Base-by-base conservation (phyloP, 768 basidiomycete genomes). In the Suillus luteus region DNA sequence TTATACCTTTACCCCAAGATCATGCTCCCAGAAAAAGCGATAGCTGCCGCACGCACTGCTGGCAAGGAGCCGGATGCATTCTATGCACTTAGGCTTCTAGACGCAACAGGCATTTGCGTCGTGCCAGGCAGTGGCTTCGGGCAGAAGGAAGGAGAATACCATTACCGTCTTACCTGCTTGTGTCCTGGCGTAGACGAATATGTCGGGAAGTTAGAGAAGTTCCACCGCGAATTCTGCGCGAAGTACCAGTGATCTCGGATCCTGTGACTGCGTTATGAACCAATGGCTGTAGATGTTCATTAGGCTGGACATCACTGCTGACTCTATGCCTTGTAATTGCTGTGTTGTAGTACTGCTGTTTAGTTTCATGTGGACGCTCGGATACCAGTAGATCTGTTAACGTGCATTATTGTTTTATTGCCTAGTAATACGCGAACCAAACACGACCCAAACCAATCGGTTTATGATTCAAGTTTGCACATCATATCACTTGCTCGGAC, bases 41-140 rank as follows among this genome's bases (percentile, higher is more conserved):
- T 89, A 62, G 83, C 86, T 55, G 92, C 86, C 8, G 96, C 96
- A 38, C 76, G 81, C 67, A 77, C 82, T 69, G 83, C 79, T 1
- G 91, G 90, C 1, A 93, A 93, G 78, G 84, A 84, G 69, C 91
- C 96, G 3, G 96, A 99, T 74, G 89, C 88, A 49, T 89, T 96
- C 71, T 99, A 99, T 73, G 85, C 93, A 24, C 80, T 96, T 43
- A 85, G 83, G 67, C 75, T 99, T 59, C 82, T 99, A 59, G 93
- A 96, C 66, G 83, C 84, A 75, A 95, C 94, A 0, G 95, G 95
- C 5, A 97, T 99, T 66, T 97, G 95, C 70, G 92, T 92, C 24
- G 92, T 98, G 5, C 93, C 95, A 6, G 96, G 96, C 0, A 89
- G 88, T 55, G 96, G 96, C 1, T 99, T 99, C 74, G 96, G 96